These are phyloP conservation scores for Stemphylium vesicarium DNA, from an alignment of 2,329 filamentous ascomycete genomes.

Conservation along the genomic window DNA sequence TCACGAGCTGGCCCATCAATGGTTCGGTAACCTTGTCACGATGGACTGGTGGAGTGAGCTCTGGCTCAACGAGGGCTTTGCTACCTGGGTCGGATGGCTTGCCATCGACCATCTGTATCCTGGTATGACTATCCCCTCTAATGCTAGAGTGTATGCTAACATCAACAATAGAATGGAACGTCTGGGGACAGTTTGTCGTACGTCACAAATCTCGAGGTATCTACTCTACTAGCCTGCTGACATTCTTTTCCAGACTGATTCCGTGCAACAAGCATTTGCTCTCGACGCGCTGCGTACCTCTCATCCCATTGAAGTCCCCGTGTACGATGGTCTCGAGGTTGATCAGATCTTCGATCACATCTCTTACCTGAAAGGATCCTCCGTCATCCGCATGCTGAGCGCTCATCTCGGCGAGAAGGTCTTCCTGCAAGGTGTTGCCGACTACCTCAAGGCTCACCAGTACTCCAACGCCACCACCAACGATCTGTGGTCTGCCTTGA, in stretches of 20 bases:
- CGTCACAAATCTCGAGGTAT: conserved; percentile 63
- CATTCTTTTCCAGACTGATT: conserved; percentile 71
- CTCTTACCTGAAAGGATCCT: conserved; percentile 95
- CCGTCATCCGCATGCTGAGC: conserved; percentile 94
- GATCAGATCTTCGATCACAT: conserved; percentile 98
- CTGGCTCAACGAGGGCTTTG: conserved; percentile 96
- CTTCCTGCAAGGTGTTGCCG: conserved; percentile 88
- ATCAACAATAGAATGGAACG: conserved; percentile 77
- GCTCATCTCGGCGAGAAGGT: conserved; percentile 85
- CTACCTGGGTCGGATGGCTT: conserved; percentile 97
- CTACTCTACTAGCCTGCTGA: conserved; percentile 38
- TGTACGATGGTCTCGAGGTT: conserved; percentile 90
- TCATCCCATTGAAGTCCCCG: conserved; percentile 94
- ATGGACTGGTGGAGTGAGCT: conserved; percentile 95
- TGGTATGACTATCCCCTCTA: conserved; percentile 47
- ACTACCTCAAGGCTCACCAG: conserved; percentile 85
- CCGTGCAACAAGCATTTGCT: conserved; percentile 87
- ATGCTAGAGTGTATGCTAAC: conserved; percentile 8
- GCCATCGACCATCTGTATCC: conserved; percentile 91
- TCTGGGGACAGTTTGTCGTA: conserved; percentile 95
- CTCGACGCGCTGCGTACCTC: conserved; percentile 90
- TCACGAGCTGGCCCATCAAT: conserved; percentile 96
- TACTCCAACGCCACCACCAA: conserved; percentile 91
- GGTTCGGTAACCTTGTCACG: conserved; percentile 94
- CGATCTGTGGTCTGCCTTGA: conserved; percentile 88